A percentile compares a stretch with the other conserved stretches of the same genome.
Evolutionary conservation across 345 rosid genomes (phyloP).

Genomic region (Citrus hindsii): DNA sequence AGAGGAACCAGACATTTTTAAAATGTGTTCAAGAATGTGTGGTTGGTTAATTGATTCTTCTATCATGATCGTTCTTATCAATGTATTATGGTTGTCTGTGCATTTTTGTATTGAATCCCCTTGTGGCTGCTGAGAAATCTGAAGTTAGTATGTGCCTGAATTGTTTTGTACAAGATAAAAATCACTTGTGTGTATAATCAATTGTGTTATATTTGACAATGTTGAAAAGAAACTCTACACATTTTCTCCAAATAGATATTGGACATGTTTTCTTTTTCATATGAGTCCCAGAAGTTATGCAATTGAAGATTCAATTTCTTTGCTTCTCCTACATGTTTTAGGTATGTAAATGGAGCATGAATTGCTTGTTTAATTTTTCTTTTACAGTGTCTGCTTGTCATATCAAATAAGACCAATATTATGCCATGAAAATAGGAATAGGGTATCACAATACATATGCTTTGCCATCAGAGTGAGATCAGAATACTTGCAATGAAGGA

Average conservation of each 20-base stretch:
- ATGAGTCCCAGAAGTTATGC: not conserved
- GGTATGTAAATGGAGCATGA: not conserved
- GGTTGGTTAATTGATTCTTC: conserved; percentile 39
- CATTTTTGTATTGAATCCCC: not conserved
- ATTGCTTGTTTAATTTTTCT: not conserved
- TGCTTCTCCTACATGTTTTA: not conserved
- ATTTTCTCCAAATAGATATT: not conserved
- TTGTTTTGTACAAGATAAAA: not conserved
- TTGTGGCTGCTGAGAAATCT: not conserved
- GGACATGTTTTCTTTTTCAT: not conserved
- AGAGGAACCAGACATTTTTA: conserved; percentile 58
- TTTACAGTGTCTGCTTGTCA: not conserved
- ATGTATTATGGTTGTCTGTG: not conserved
- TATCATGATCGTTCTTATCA: not conserved
- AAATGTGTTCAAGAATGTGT: conserved; percentile 73
- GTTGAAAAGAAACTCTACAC: not conserved
- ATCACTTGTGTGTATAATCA: too few relatives aligned
- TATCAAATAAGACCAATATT: not conserved
- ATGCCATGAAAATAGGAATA: not conserved
- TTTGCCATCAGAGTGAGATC: not conserved
- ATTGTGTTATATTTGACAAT: not conserved
- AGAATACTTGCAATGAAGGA: not conserved
- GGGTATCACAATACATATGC: not conserved
- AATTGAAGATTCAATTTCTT: not conserved
- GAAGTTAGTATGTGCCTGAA: not conserved